Evolutionary conservation across 164 flowering plant species (phyloP).

Genomic region (Berberis vulgaris): DNA sequence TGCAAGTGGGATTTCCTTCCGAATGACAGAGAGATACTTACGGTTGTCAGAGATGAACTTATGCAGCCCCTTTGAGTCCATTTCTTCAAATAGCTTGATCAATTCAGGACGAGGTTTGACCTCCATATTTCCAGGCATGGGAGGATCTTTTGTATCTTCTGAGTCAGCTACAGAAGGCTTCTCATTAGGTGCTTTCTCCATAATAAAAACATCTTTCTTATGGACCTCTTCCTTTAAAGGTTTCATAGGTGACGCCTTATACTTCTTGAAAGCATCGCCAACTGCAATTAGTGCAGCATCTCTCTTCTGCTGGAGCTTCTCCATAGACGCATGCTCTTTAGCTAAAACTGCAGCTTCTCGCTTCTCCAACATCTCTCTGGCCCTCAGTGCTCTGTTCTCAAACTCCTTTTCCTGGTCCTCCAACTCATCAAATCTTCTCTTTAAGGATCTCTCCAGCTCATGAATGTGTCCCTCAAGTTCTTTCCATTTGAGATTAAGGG

Average conservation of each 20-base stretch:
- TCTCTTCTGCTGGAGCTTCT: constrained; percentile 74
- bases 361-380: constrained; percentile 51
- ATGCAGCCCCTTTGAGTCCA: constrained; percentile 81
- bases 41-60: constrained; percentile 91
- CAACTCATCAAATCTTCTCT: constrained; percentile 75
- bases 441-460: constrained; percentile 87
- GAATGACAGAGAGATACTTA: constrained; percentile 68
- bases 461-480: constrained; percentile 93
- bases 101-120: constrained; percentile 55
- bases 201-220: constrained; percentile 22
- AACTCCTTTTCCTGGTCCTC: constrained; percentile 82
- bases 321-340: constrained; percentile 68
- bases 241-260: constrained; percentile 25
- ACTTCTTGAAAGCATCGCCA: constrained; percentile 43
- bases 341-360: constrained; percentile 73
- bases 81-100: constrained; percentile 63
- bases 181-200: constrained; percentile 41
- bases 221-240: constrained; percentile 22
- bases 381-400: constrained; percentile 50
- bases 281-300: constrained; percentile 78
- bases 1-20: constrained; percentile 83
- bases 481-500: constrained; percentile 92
- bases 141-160: constrained; percentile 23
- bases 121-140: constrained; percentile 27
- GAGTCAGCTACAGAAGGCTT: constrained; percentile 23